Evolutionary conservation across 106 monocot species (phyloP), one percentile per base, ranked within the genome.

Genomic region (Dendrobium huoshanense): DNA sequence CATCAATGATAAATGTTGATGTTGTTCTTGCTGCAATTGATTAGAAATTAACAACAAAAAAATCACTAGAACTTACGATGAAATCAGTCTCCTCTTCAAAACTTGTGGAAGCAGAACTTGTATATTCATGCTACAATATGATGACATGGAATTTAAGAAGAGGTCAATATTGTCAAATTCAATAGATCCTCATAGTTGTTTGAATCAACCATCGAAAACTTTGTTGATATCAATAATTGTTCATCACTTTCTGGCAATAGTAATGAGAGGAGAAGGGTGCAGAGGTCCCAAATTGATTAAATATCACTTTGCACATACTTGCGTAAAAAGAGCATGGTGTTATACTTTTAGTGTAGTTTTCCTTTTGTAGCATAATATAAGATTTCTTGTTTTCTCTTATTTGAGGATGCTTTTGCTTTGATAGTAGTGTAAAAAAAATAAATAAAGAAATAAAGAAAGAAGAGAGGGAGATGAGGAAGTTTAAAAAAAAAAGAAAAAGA

Each of bases 11-110:
- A 45, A 92, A 91, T 44, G 80, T 85, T 49, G 91, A 90, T 27
- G 92, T 92, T 9, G 77, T 90, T 74, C 88, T 94, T 22, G 91
- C 87, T 72, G 88, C 90, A 49, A 86, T 86, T 55, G 82, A 80
- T 77, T 61, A 81, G n/a, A 59, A 59, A 67, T 72, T 86, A 55
- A 92, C 90, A 61, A 86, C 80, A 80, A 72, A 84, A 42, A 65
- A 27, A 27, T 27, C 75, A 54, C 22, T 95, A 49, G 90, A 88
- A 43, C 77, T 77, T 27, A 92, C 84, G 82, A 80, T 92, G 79
- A 83, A 79, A 13, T 55, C 37, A n/a, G 58, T 88, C 27, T 75
- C 87, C 37, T 56, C 72, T 43, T 80, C 33, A 59, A 81, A 67
- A 75, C 74, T 78, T 47, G 18, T 84, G 41, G 85, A 89, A 47